Evolutionary conservation across 345 rosid species (phyloP).

Genomic region (Eucalyptus albens): DNA sequence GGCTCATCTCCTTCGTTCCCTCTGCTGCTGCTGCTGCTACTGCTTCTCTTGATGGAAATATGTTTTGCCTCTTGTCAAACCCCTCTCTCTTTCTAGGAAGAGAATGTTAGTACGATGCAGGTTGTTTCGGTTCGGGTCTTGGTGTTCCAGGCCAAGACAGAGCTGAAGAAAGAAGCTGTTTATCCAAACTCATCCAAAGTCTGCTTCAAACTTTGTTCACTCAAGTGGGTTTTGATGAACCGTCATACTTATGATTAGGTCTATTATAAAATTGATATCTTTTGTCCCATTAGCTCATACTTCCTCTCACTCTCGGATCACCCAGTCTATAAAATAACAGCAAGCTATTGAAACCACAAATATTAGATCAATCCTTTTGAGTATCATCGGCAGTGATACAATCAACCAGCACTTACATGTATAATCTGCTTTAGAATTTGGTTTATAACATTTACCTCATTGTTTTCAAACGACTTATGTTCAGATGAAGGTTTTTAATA

Average conservation of each 20-base stretch:
- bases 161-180: not conserved
- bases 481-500: not conserved
- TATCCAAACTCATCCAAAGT: not conserved
- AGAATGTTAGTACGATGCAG: not conserved
- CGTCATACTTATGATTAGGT: not conserved
- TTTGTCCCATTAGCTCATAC: not conserved
- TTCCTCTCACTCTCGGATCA: not conserved
- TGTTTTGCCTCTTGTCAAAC: not conserved
- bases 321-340: accelerated
- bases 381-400: no score
- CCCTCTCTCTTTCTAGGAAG: not conserved
- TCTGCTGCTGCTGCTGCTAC: not conserved
- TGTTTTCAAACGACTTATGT: not conserved
- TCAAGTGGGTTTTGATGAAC: accelerated
- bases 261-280: not conserved
- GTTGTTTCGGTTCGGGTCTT: not conserved
- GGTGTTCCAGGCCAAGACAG: not conserved
- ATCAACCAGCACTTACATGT: no score
- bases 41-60: not conserved
- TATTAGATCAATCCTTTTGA: not conserved
- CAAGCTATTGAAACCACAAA: not conserved
- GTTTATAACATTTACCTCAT: not conserved
- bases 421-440: no score
- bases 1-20: not conserved
- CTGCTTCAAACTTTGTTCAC: not conserved